A percentile compares a stretch with the other conserved stretches of the same genome.
These are phyloP conservation scores for Atalantia buxifolia DNA, from an alignment of 345 rosid genomes.

Conservation along the genomic window DNA sequence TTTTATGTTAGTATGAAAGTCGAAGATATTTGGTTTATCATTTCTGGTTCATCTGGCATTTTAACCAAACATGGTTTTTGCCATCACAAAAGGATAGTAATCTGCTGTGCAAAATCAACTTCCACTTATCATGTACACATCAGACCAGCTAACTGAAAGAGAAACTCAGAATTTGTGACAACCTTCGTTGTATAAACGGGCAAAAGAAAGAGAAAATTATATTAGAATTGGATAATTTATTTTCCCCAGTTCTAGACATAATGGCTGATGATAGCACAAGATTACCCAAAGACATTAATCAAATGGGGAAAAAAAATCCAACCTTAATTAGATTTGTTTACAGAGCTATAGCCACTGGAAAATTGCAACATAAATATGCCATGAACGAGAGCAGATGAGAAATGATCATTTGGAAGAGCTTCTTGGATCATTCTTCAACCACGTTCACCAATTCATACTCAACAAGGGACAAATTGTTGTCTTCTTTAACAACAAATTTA, in stretches of 20 bases:
- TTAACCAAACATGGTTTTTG: too few relatives aligned
- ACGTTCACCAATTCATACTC: constrained; percentile 57
- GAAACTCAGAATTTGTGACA: too few relatives aligned
- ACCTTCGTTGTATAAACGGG: not conserved
- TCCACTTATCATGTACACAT: too few relatives aligned
- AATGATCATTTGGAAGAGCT: not conserved
- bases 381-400: not conserved
- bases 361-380: constrained; percentile 4
- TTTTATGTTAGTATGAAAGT: not conserved
- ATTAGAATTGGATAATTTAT: not conserved
- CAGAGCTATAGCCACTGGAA: not conserved
- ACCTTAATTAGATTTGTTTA: constrained; percentile 9
- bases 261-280: not conserved
- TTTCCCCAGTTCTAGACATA: not conserved
- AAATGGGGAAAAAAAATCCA: not conserved
- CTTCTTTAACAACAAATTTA: constrained; percentile 35
- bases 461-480: constrained; percentile 42
- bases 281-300: not conserved
- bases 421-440: constrained; percentile 32
- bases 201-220: not conserved
- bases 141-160: too few relatives aligned
- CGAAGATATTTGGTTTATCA: too few relatives aligned
- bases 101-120: not conserved
- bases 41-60: too few relatives aligned
- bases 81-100: not conserved